Evolutionary conservation across 306 rosid genomes (phyloP), one percentile per base, ranked within the genome.

Genomic region (Geum urbanum): DNA sequence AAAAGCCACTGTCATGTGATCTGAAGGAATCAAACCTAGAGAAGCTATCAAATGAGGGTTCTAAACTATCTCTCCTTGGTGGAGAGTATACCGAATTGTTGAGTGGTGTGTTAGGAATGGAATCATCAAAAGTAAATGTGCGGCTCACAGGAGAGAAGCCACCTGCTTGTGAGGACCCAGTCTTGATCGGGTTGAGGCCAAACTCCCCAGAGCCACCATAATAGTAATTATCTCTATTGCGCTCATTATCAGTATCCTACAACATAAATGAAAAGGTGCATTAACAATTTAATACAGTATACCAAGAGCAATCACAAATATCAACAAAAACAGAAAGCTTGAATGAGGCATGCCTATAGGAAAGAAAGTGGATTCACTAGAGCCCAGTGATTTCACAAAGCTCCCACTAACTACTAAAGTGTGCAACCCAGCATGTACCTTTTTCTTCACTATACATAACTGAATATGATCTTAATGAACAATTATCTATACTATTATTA

Each of bases 81-180:
- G 96, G 91, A 27, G 97, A 89, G 70, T 67, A 82, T 61, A 90
- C 81, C 52, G 87, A 82, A 78, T 78, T 88, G 88, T 78, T 82
- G 66, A 90, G 90, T 22, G 97, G 99, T 8, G 99, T 91, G 85
- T 87, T 95, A 13, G 96, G 99, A 80, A 91, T 97, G 43, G 97
- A 95, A 72, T 95, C 96, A 7, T 95, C 99, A 63, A 95, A 95
- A 67, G 74, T 73, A 77, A 95, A 91, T 18, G 85, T 67, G 32
- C 82, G 85, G 77, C 77, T 84, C 89, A 81, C 91, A 75, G 71
- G 96, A 76, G 82, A 78, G 57, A 67, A 35, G 66, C 84, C 79
- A 49, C 84, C 74, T 16, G 74, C 82, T 61, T 69, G 87, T 5
- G 85, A 76, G 54, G 96, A 80, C 55, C 89, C 86, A 15, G 96